Base-by-base conservation (phyloP, 1,139 yeast species). In the Petasospora rhodanensis region DNA sequence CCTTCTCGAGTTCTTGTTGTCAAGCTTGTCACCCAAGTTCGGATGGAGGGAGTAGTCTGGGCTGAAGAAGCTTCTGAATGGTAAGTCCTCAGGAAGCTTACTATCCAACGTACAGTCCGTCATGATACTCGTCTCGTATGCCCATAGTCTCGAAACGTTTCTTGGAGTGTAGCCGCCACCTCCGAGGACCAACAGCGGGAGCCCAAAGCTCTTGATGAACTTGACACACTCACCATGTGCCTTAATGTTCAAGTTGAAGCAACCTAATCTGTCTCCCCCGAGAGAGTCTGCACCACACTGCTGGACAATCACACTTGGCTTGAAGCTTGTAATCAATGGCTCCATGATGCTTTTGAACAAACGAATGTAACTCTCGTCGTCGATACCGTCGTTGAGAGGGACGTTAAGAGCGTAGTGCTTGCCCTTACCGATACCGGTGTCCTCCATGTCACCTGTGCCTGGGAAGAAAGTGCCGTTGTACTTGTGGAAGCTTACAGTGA, bases 121-220 rank as follows among this genome's bases (percentile, higher is more conserved):
- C 54, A 89, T 68, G 3, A 91, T 74, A 28, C 95, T 80, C 0
- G 98, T 93, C 58, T 91, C 98, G 55, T 83, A 87, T 29, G 96
- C 77, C 98, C 98, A 91, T 24, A 91, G 68, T 42, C 98, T 67
- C 9, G 95, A 82, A 7, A 91, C 98, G 54, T 91, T 91, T 49
- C 96, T 73, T 35, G 96, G 95, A 0, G 98, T 91, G 58, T 91
- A 91, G 4, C 98, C 98, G 35, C 98, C 98, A 22, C 98, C 98
- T 18, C 98, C 98, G 11, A 91, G 62, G 10, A 91, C 96, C 58
- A 91, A 65, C 75, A 86, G 68, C 6, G 97, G 97, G 3, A 91
- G 66, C 6, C 89, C 87, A 58, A 89, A 89, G 15, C 89, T 73
- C 54, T 82, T 83, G 36, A 89, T 79, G 58, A 77, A 89, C 45